These are phyloP conservation scores for Lentinus tigrinus DNA, from an alignment of 768 basidiomycete genomes.

Conservation along the genomic window DNA sequence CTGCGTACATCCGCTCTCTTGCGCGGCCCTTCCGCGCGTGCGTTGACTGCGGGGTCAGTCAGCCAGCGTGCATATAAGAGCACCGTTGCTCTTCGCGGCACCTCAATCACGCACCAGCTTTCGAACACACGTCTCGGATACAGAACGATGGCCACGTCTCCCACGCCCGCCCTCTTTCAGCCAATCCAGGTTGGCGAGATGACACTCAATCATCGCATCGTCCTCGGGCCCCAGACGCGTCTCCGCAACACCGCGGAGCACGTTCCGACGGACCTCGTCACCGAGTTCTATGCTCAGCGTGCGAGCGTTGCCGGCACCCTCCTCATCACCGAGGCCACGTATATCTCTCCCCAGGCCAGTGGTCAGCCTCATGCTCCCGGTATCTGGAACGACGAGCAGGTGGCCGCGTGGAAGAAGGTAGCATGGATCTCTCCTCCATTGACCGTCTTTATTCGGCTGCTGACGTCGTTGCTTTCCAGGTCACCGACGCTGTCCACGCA, in stretches of 20 bases:
- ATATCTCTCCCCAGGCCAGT: constrained; percentile 49
- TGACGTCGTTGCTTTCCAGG: constrained; percentile 25
- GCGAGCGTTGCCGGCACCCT: constrained; percentile 47
- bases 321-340: constrained; percentile 56
- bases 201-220: constrained; percentile 47
- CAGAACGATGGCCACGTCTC: not conserved
- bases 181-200: constrained; percentile 45
- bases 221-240: constrained; percentile 54
- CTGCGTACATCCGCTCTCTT: too few species aligned
- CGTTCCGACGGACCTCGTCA: constrained; percentile 36
- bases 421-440: not conserved
- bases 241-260: constrained; percentile 35
- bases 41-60: too few species aligned
- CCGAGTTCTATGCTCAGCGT: constrained; percentile 51
- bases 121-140: too few species aligned
- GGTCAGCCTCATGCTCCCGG: constrained; percentile 56
- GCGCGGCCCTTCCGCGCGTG: too few species aligned
- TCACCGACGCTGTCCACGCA: constrained; percentile 57
- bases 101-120: too few species aligned
- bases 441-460: not conserved
- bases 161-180: constrained; percentile 38
- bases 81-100: too few species aligned
- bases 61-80: too few species aligned
- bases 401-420: constrained; percentile 48
- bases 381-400: constrained; percentile 60